Evolutionary conservation across 2,329 filamentous ascomycete genomes (phyloP), one percentile per base, ranked within the genome.

Genomic region (Colletotrichum sp.): DNA sequence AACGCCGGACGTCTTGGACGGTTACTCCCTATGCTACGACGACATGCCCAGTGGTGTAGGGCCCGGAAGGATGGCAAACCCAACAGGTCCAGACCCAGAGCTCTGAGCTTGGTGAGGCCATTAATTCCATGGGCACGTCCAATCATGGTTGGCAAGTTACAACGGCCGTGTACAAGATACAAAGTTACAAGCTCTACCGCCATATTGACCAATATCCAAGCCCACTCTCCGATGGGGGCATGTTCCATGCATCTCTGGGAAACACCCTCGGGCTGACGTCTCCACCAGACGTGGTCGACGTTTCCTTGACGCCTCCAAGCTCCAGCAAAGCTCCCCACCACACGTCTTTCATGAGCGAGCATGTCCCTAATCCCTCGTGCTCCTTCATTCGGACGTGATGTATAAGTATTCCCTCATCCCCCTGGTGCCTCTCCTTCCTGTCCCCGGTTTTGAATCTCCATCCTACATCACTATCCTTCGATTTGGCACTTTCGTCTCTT

Each of bases 381-480:
- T 49, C 15, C 44, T 68, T 57, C 65, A 32, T 60, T 57, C 49
- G 39, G 39, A 44, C 39, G 39, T 44, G 39, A 52, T 52, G 63
- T 72, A 76, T 76, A 76, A 76, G 73, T 76, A 76, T 67, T 39
- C 55, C 57, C 39, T 44, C 30, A 16, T 52, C 57, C 63, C 73
- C 55, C 16, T 62, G 65, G 62, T 4, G 21, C 32, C 32, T 59
- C 26, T 59, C 60, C 30, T 21, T 44, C 39, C 18, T 44, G 39
- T 44, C 39, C 18, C 64, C 57, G 44, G 57, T 69, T 59, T 72
- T 36, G 73, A 71, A 21, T 72, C 52, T 24, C 26, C 59, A 76
- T 69, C 70, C 70, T 49, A 44, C 59, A 78, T 76, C 77, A 76
- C 72, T 62, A 77, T 76, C 69, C 75, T 76, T 55, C 77, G 34